Percentiles rank a stretch among this genome's conserved stretches.
These are phyloP conservation scores for Telopea speciosissima DNA, from an alignment of 177 flowering plant genomes.

Conservation along the genomic window DNA sequence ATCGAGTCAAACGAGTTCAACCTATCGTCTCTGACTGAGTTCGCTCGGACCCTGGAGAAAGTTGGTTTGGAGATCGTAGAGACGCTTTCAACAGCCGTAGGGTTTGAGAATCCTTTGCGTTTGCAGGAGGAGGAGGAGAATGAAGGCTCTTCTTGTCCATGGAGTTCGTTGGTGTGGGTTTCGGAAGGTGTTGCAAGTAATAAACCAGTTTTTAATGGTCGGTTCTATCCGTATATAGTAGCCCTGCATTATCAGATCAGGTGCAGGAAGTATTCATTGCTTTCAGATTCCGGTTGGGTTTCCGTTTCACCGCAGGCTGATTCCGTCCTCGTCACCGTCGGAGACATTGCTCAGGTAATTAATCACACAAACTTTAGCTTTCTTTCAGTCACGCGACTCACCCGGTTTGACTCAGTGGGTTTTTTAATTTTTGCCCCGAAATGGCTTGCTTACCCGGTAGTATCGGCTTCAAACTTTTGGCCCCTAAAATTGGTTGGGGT, in stretches of 20 bases:
- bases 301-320: constrained; percentile 40
- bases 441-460: background rate
- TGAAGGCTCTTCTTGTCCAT: constrained; percentile 14
- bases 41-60: constrained; percentile 43
- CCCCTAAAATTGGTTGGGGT: too few species aligned
- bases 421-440: background rate
- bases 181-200: constrained; percentile 22
- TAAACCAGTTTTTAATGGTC: constrained; percentile 24
- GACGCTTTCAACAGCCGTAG: constrained; percentile 30
- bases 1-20: constrained; percentile 31
- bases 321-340: constrained; percentile 65
- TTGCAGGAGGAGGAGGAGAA: too few species aligned
- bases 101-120: constrained; percentile 48
- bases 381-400: too few species aligned
- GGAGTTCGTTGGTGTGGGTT: constrained; percentile 50
- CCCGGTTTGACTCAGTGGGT: background rate
- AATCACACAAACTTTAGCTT: too few species aligned
- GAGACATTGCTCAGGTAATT: constrained; percentile 84
- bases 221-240: constrained; percentile 58
- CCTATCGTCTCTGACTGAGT: constrained; percentile 32
- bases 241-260: constrained; percentile 57
- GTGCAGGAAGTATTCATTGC: constrained; percentile 36
- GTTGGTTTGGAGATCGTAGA: constrained; percentile 47
- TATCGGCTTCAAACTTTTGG: background rate
- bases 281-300: constrained; percentile 67